phyloP scores from a whole-genome alignment of 805 yeast species.

The Cyberlindnera maritima region DNA sequence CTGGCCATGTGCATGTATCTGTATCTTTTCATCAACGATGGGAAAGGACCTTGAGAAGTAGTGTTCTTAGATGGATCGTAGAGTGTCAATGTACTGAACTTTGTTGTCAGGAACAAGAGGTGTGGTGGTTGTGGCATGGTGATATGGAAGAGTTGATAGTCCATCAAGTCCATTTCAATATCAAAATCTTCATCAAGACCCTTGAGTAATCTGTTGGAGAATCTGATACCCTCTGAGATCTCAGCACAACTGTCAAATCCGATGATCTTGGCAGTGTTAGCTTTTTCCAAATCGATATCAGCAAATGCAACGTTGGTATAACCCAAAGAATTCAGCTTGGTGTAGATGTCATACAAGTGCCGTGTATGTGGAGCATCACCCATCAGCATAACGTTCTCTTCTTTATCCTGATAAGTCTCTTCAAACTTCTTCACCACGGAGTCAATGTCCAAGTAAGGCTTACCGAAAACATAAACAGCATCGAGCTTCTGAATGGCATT shows the following conservation, averaged over 20 bases:
- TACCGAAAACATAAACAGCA: slow-evolving; percentile 78
- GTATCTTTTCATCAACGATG: slow-evolving; percentile 81
- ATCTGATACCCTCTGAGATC: slow-evolving; percentile 11
- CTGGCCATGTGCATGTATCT: slow-evolving; percentile 84
- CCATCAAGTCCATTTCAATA: slow-evolving; percentile 35
- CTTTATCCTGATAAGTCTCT: slow-evolving; percentile 37
- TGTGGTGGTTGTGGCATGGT: slow-evolving; percentile 77
- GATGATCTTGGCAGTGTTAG: slow-evolving; percentile 38
- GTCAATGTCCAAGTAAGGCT: slow-evolving; percentile 50
- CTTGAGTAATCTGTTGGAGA: slow-evolving; percentile 30
- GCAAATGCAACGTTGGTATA: slow-evolving; percentile 39
- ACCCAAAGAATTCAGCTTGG: slow-evolving; percentile 24
- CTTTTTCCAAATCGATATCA: slow-evolving; percentile 34
- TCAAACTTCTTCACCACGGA: slow-evolving; percentile 39
- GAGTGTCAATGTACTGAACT: slow-evolving; percentile 52
- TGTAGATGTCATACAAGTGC: slow-evolving; percentile 40
- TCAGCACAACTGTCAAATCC: slow-evolving; percentile 32
- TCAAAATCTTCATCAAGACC: slow-evolving; percentile 24
- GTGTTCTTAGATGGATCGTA: slow-evolving; percentile 41
- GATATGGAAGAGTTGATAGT: slow-evolving; percentile 65
- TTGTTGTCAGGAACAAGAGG: slow-evolving; percentile 69
- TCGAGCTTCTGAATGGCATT: slow-evolving; percentile 73
- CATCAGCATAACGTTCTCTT: slow-evolving; percentile 57
- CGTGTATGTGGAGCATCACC: slow-evolving; percentile 68
- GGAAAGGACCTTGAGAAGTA: slow-evolving; percentile 58